Conservation (phyloP, 257 asterid genomes). For the Scutellaria baicalensis region DNA sequence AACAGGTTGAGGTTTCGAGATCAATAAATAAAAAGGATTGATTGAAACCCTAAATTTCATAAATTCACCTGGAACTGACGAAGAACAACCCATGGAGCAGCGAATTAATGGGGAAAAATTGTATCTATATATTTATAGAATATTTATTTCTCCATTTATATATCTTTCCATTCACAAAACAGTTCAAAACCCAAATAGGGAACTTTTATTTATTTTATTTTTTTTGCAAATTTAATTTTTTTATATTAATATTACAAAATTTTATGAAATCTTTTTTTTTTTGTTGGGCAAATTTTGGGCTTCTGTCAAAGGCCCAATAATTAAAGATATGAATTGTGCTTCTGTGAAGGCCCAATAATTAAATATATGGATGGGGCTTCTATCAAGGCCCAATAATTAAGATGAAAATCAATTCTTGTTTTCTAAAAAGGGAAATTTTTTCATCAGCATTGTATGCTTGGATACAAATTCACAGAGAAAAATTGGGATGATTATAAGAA, state of each 20-base stretch:
- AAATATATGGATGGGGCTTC: too few species aligned
- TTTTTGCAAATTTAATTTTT: too few species aligned
- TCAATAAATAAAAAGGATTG: neutral
- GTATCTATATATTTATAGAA: neutral
- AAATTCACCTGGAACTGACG: conserved; percentile 69
- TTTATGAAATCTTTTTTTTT: too few species aligned
- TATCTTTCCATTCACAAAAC: neutral
- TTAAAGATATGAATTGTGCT: too few species aligned
- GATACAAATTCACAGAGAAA: neutral
- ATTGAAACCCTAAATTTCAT: conserved; percentile 21
- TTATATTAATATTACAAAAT: too few species aligned
- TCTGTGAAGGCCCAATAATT: too few species aligned
- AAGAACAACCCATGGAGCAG: conserved; percentile 68
- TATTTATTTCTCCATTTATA: neutral
- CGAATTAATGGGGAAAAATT: neutral
- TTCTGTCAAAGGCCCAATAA: too few species aligned
- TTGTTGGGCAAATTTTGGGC: too few species aligned
- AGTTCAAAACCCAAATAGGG: neutral
- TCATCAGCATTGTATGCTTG: neutral
- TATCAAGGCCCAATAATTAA: neutral
- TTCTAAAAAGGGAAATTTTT: neutral
- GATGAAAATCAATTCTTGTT: neutral
- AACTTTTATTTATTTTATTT: too few species aligned
- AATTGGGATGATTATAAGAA: neutral
- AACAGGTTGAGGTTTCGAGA: neutral